Evolutionary conservation across 2,329 filamentous ascomycete species (phyloP).

Genomic region (Fusarium xylarioides): DNA sequence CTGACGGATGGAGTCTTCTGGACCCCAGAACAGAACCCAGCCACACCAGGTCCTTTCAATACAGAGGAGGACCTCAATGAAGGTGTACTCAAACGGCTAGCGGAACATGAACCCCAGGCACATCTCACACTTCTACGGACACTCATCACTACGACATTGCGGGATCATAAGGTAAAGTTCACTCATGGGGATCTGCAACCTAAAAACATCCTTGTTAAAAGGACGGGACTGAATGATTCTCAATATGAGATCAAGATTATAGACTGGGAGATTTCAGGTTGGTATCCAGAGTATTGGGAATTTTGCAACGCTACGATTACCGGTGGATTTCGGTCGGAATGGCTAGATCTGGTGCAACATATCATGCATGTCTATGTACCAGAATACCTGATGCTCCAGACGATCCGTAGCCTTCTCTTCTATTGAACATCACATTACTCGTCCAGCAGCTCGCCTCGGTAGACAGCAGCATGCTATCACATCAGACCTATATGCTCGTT

Average conservation of each 20-base stretch:
- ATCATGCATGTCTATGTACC: not conserved
- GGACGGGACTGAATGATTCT: rapidly evolving
- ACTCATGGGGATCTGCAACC: not conserved
- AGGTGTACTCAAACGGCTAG: not conserved
- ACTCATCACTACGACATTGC: rapidly evolving
- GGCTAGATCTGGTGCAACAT: not conserved
- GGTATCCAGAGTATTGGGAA: not conserved
- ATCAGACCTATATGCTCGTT: no score
- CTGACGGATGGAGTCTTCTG: not conserved
- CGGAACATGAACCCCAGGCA: not conserved
- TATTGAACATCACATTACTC: not conserved
- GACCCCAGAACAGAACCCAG: not conserved
- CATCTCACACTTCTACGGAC: not conserved
- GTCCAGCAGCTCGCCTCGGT: rapidly evolving
- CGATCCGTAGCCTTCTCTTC: not conserved
- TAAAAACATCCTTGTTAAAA: not conserved
- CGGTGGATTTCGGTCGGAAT: not conserved
- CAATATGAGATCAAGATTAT: not conserved
- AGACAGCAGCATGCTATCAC: no score
- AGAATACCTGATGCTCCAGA: not conserved
- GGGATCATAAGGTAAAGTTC: rapidly evolving
- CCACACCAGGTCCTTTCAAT: rapidly evolving
- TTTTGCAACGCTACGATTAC: not conserved
- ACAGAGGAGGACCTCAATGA: not conserved
- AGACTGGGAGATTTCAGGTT: not conserved